Evolutionary conservation across 2,329 filamentous ascomycete genomes (phyloP).

Genomic region (Colletotrichum incanum): DNA sequence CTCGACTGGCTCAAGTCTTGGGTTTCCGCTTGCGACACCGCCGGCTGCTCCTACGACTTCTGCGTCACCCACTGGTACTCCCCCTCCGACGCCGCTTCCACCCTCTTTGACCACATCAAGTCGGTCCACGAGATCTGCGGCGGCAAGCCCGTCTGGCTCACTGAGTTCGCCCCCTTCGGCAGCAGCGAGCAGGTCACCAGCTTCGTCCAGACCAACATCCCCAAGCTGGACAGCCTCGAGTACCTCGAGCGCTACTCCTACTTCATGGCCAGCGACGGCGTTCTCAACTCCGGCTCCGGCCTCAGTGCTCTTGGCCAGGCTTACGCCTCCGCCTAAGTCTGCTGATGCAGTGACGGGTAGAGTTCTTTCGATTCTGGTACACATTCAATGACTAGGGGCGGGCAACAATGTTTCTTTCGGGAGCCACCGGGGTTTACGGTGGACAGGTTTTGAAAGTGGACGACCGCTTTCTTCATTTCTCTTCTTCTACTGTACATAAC

Average conservation of each 20-base stretch:
- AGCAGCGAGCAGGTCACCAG: constrained; percentile 58
- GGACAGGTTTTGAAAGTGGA: constrained; percentile 5
- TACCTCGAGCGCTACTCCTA: constrained; percentile 72
- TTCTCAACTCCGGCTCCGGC: constrained; percentile 58
- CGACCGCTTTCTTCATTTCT: constrained; percentile 16
- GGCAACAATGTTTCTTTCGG: neutral
- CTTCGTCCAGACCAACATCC: constrained; percentile 67
- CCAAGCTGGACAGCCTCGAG: constrained; percentile 63
- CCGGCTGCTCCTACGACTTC: constrained; percentile 71
- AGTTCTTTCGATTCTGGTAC: constrained; percentile 24
- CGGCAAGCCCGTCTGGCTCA: constrained; percentile 72
- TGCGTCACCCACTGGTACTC: constrained; percentile 78
- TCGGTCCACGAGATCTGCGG: constrained; percentile 62
- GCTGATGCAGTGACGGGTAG: neutral
- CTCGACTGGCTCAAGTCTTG: constrained; percentile 70
- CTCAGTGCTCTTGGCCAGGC: constrained; percentile 65
- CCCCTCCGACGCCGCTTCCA: constrained; percentile 59
- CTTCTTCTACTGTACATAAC: constrained; percentile 57
- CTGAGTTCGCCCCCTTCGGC: constrained; percentile 73
- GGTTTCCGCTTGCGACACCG: constrained; percentile 64
- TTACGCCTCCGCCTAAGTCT: constrained; percentile 59
- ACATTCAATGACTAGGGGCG: neutral
- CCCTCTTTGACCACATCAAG: constrained; percentile 70
- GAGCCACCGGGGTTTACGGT: constrained; percentile 8
- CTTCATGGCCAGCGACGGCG: constrained; percentile 66